Percentiles rank a stretch among this genome's conserved stretches.
phyloP scores from a whole-genome alignment of 2,329 filamentous ascomycete species.

The Gyromitra esculenta region DNA sequence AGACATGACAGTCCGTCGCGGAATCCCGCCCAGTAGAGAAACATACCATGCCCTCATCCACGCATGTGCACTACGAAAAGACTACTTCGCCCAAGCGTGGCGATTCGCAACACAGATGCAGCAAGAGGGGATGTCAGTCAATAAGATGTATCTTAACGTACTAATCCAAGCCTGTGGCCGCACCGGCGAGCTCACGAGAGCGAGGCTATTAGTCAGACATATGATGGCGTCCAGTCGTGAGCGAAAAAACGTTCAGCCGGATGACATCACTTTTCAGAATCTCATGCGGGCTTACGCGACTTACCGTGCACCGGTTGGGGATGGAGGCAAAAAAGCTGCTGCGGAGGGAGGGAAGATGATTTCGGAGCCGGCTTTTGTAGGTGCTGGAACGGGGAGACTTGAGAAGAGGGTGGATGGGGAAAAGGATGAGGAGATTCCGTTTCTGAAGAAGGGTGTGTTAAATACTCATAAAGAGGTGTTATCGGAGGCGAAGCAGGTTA shows the following conservation, averaged over 20 bases:
- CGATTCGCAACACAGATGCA: constrained; percentile 54
- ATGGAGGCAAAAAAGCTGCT: constrained; percentile 1
- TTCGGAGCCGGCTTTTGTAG: constrained; percentile 21
- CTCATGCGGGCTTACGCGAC: constrained; percentile 53
- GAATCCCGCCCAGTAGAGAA: constrained; percentile 40
- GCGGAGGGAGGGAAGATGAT: not conserved
- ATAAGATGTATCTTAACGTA: constrained; percentile 42
- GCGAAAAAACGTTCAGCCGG: constrained; percentile 38
- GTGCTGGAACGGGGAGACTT: constrained; percentile 15
- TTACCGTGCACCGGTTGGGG: constrained; percentile 12
- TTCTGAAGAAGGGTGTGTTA: constrained; percentile 49
- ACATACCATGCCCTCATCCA: constrained; percentile 54
- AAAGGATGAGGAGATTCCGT: constrained; percentile 44
- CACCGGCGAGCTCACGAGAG: constrained; percentile 53
- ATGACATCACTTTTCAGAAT: constrained; percentile 52
- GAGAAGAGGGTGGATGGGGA: constrained; percentile 33
- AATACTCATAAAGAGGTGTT: constrained; percentile 45
- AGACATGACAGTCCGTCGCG: constrained; percentile 52
- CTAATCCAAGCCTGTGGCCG: constrained; percentile 54
- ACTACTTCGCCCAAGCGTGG: constrained; percentile 54
- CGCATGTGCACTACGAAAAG: constrained; percentile 53
- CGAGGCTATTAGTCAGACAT: constrained; percentile 53
- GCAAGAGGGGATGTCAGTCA: constrained; percentile 39
- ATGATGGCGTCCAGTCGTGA: constrained; percentile 48
- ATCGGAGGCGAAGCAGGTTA: constrained; percentile 44